Base-by-base conservation (phyloP, 352 stramenopile species). In the Phytophthora kernoviae region DNA sequence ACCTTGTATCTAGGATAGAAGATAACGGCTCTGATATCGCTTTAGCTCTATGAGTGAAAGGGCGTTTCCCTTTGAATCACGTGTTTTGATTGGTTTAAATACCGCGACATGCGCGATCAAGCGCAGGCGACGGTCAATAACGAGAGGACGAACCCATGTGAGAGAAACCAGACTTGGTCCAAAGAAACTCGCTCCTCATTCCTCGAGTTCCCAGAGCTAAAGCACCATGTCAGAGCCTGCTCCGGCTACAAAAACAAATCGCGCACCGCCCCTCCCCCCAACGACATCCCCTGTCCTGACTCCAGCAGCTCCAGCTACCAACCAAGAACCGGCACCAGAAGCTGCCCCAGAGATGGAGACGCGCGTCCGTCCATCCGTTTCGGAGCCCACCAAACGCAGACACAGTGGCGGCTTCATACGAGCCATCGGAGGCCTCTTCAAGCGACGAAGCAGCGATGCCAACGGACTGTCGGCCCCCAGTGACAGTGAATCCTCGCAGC, bases 341-440 rank as follows among this genome's bases (percentile, higher is more conserved):
- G 14, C 54, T 32, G 32, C 22, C 21, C 48, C 41, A 40, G 43
- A 17, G 21, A 20, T 7, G 15, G 12, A 39, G 37, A 43, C 37
- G 12, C 17, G 36, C 44, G 6, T 32, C 20, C 5, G 22, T 37
- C 22, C 22, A 41, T 20, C 41, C 53, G 7, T 43, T 37, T 55
- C 45, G 15, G 43, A 33, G 32, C 33, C 58, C 17, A 37, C 57
- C 21, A 69, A 65, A 42, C 52, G 41, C 59, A 84, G 79, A 54
- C 70, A 69, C 37, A 64, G 70, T 41, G 70, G 66, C 44, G 66
- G 66, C 43, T 64, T 87, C 17, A 76, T 87, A 42, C 73, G 71
- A 18, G 75, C 73, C 12, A 68, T 87, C 49, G 77, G 77, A 42
- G 64, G 70, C 20, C 43, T 87, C 17, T 83, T 86, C 53, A 70